These are phyloP conservation scores for Xylaria sp. DNA, from an alignment of 2,329 filamentous ascomycete species.

Conservation along the genomic window DNA sequence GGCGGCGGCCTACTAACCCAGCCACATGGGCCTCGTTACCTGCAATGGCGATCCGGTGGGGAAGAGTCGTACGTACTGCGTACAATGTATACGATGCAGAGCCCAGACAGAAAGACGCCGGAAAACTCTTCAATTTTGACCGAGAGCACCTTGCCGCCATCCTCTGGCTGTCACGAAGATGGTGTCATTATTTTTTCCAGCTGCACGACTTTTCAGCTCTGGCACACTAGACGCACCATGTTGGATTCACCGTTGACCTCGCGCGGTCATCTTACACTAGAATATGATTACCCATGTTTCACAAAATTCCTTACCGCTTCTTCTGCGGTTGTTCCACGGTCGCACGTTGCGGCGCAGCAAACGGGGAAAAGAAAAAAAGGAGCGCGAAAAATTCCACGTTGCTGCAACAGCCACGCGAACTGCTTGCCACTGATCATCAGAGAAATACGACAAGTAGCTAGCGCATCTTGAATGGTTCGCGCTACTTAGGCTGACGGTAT, in stretches of 20 bases:
- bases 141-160: background rate
- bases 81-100: background rate
- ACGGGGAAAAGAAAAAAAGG: background rate
- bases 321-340: conserved; percentile 9
- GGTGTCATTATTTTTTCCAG: background rate
- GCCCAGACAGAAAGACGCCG: background rate
- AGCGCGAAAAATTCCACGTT: background rate
- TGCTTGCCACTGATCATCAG: conserved; percentile 10
- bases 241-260: background rate
- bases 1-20: conserved; percentile 13
- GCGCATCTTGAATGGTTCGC: conserved; percentile 1
- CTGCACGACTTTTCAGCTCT: background rate
- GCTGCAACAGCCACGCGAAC: background rate
- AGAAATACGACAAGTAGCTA: conserved; percentile 20
- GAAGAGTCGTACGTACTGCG: conserved; percentile 1
- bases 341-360: conserved; percentile 19
- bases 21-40: conserved; percentile 9
- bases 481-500: conserved; percentile 19
- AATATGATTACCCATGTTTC: conserved; percentile 1
- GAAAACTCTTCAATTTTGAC: background rate
- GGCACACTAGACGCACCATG: background rate
- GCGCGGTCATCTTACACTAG: background rate
- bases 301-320: conserved; percentile 8
- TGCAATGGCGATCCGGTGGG: conserved; percentile 12
- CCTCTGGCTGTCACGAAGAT: background rate